Conservation (phyloP, 2,329 filamentous ascomycete genomes). For the Sporothrix luriei region DNA sequence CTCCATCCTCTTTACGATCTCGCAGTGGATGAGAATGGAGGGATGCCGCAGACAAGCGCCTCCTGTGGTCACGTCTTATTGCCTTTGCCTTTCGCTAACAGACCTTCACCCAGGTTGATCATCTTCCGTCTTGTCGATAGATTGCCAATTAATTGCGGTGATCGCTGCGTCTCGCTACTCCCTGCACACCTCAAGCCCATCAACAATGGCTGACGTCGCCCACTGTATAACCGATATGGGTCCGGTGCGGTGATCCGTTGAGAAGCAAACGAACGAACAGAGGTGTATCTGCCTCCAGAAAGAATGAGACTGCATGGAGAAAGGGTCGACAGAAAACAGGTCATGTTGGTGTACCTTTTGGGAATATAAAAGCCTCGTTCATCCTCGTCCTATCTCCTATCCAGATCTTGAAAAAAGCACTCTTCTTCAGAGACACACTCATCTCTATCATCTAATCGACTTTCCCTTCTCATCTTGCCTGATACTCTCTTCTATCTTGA, state of each 20-base stretch:
- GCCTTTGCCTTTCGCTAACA: neutral
- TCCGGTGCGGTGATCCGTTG: neutral
- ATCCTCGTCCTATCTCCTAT: neutral
- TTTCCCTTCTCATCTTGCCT: neutral
- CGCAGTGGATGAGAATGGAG: too few relatives aligned
- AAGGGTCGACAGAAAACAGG: neutral
- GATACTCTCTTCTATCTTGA: neutral
- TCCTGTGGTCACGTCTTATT: neutral
- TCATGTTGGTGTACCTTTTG: neutral
- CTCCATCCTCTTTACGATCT: neutral
- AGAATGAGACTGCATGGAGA: neutral
- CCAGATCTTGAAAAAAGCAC: neutral
- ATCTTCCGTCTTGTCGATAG: conserved; percentile 14
- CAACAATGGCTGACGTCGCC: conserved; percentile 22
- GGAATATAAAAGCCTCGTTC: conserved; percentile 16
- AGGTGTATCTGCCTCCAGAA: neutral
- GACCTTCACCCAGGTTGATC: conserved; percentile 14
- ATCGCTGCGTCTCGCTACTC: neutral
- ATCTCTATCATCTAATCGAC: conserved; percentile 9
- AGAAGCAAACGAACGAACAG: neutral
- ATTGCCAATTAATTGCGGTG: conserved; percentile 10
- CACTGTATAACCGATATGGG: neutral
- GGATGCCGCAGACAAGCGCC: conserved; percentile 12
- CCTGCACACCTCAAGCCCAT: neutral
- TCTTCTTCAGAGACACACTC: conserved; percentile 19